Conservation (phyloP, 371 early-diverging fungal species). For the Haplosporangium sp. region DNA sequence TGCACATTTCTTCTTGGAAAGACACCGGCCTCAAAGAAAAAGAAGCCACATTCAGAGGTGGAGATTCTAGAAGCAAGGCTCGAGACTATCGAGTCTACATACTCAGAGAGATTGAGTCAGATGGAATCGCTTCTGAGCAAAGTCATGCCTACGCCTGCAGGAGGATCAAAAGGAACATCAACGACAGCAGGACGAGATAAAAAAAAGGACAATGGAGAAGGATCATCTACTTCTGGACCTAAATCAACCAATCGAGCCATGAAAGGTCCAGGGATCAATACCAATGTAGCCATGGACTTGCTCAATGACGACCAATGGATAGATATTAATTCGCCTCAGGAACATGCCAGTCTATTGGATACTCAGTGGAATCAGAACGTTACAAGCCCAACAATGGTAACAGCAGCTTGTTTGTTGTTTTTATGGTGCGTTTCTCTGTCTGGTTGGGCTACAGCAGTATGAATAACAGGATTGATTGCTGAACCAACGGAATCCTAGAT, state of each 20-base stretch:
- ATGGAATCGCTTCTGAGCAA: constrained; percentile 46
- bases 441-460: too few relatives aligned
- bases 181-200: constrained; percentile 14
- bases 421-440: too few relatives aligned
- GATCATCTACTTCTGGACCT: constrained; percentile 4
- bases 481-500: too few relatives aligned
- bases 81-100: constrained; percentile 48
- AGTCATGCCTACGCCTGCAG: constrained; percentile 50
- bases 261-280: constrained; percentile 24
- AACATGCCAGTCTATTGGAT: constrained; percentile 5
- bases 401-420: not conserved
- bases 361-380: constrained; percentile 29
- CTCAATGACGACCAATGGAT: constrained; percentile 40
- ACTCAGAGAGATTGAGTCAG: constrained; percentile 49
- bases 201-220: constrained; percentile 6
- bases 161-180: too few relatives aligned
- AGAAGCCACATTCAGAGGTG: constrained; percentile 42
- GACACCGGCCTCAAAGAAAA: constrained; percentile 37
- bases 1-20: constrained; percentile 51
- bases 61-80: constrained; percentile 45
- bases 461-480: too few relatives aligned
- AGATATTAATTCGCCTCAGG: constrained; percentile 48
- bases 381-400: constrained; percentile 29
- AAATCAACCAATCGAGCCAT: constrained; percentile 4
- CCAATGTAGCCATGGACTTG: constrained; percentile 23